A percentile compares a stretch with the other conserved stretches of the same genome.
phyloP scores from a whole-genome alignment of 768 basidiomycete species.

The Gymnopilus dilepis region DNA sequence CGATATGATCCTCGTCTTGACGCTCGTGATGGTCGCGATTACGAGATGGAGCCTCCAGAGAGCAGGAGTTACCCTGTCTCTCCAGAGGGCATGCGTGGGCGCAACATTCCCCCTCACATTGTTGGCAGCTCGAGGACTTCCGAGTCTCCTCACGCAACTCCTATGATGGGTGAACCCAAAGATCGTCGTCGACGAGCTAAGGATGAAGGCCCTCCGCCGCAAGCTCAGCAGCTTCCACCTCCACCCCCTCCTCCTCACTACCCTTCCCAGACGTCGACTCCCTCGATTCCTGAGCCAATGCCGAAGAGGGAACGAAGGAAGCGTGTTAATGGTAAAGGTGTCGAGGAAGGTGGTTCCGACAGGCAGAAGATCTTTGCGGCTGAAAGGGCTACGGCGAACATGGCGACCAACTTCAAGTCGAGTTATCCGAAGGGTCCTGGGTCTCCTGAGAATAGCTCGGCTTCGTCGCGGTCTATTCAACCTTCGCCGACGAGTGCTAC shows the following conservation, averaged over 20 bases:
- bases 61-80: constrained; percentile 49
- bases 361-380: constrained; percentile 21
- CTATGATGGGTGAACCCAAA: constrained; percentile 45
- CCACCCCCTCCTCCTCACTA: constrained; percentile 27
- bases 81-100: constrained; percentile 46
- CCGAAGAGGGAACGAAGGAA: constrained; percentile 66
- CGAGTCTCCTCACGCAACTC: constrained; percentile 61
- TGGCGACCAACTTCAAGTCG: constrained; percentile 26
- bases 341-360: constrained; percentile 25
- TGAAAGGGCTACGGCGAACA: constrained; percentile 18
- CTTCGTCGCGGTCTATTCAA: constrained; percentile 68
- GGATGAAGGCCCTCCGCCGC: constrained; percentile 40
- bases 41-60: constrained; percentile 48
- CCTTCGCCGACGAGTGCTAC: constrained; percentile 72
- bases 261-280: constrained; percentile 24
- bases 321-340: constrained; percentile 37
- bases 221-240: constrained; percentile 20
- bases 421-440: constrained; percentile 46
- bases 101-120: constrained; percentile 39
- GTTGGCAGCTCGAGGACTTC: constrained; percentile 51
- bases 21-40: constrained; percentile 52
- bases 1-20: constrained; percentile 72
- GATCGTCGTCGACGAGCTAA: constrained; percentile 53
- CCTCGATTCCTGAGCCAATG: constrained; percentile 43
- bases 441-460: constrained; percentile 71